Base-by-base conservation (phyloP, 805 yeast species). In the Grigorovia humatica region DNA sequence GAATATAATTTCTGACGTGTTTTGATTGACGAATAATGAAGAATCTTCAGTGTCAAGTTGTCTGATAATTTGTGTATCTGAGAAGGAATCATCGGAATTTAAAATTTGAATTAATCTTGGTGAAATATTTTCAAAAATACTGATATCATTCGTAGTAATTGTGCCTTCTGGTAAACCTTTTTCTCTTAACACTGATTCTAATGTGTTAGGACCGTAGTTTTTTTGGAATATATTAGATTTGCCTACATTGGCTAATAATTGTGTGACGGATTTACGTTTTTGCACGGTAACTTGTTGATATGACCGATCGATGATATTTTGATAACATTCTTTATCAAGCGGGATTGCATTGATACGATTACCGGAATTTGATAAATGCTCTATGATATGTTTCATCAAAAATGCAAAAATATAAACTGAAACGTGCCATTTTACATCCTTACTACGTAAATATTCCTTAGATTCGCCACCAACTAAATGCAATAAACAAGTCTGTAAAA, bases 341-440 rank as follows among this genome's bases (percentile, higher is more conserved):
- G 13, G 43, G 9, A 18, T 12, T 19, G 19, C 17, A 18, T 9
- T 18, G 13, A 15, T 18, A 11, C 9, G 17, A 11, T 32, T 35
- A 27, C 19, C 40, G 4, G 17, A 12, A 18, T 30, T 18, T 5
- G 17, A 6, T 3, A 19, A 8, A 15, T 46, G 23, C 13, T 52
- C 49, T 1, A 58, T 48, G 2, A 56, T 49, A 43, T 57, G 51
- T 27, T 54, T 51, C 50, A 64, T 49, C 2, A 64, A 48, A 35
- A 56, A 59, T 2, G 66, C 58, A 52, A 53, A 62, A 43, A 63
- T 51, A 43, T 59, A 61, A 9, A 62, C 49, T 4, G 61, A 51
- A 6, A 55, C 56, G 32, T 60, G 62, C 62, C 64, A 63, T 48
- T 64, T 63, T 19, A 61, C 55, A 49, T 59, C 61, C 29, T 57